Conservation (phyloP, 805 yeast genomes). For the Zygoascus bituminiphila region DNA sequence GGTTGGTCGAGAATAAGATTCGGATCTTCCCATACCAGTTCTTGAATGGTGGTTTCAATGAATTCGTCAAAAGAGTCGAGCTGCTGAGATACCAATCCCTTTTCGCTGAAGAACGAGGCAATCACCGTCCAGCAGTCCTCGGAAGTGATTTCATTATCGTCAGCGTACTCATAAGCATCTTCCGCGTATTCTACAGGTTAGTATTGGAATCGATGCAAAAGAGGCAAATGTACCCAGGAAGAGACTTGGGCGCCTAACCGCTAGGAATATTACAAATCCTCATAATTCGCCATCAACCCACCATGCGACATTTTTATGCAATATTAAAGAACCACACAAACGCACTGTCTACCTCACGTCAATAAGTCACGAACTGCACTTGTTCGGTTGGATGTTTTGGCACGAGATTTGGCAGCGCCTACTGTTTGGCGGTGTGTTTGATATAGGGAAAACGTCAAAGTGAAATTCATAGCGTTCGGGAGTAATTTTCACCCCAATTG, state of each 20-base stretch:
- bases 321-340: neutral
- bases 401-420: neutral
- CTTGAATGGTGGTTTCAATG: conserved; percentile 93
- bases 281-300: too few species aligned
- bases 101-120: conserved; percentile 89
- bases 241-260: too few species aligned
- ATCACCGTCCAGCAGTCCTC: conserved; percentile 99
- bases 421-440: neutral
- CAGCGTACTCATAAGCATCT: conserved; percentile 70
- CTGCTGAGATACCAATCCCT: conserved; percentile 96
- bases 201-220: neutral
- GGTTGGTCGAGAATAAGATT: conserved; percentile 93
- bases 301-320: neutral
- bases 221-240: too few species aligned
- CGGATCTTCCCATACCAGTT: conserved; percentile 91
- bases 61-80: conserved; percentile 97
- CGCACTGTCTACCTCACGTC: neutral
- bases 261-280: too few species aligned
- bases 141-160: conserved; percentile 70
- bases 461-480: neutral
- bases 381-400: neutral
- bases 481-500: neutral
- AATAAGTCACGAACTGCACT: neutral
- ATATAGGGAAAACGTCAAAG: too few species aligned
- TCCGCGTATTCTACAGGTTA: conserved; percentile 10